Percentiles rank a stretch among this genome's conserved stretches.
Conservation (phyloP, 768 basidiomycete genomes). For the Trametes punicea region DNA sequence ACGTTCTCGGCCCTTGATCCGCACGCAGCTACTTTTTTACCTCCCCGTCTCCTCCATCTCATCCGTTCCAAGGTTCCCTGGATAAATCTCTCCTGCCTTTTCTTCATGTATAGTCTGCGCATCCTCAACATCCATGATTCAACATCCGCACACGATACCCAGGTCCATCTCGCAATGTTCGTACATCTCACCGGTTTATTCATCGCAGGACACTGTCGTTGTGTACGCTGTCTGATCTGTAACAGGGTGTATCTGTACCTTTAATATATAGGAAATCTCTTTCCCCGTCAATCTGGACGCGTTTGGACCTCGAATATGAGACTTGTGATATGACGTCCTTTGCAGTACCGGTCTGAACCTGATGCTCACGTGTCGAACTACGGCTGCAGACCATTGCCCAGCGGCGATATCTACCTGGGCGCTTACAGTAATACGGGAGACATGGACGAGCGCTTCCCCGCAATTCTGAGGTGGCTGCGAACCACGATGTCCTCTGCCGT, state of each 20-base stretch:
- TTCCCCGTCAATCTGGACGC: neutral
- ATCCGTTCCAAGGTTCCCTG: neutral
- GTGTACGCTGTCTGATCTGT: constrained; percentile 11
- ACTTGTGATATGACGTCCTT: no score
- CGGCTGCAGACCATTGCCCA: no score
- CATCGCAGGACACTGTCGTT: constrained; percentile 13
- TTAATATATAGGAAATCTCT: neutral
- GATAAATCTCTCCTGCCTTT: neutral
- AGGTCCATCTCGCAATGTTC: neutral
- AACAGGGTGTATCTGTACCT: constrained; percentile 10
- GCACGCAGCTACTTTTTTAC: neutral
- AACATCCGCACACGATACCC: neutral
- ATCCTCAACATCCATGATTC: neutral
- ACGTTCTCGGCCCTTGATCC: neutral
- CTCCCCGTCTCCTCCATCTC: neutral
- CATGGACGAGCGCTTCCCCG: no score
- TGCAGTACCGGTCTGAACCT: no score
- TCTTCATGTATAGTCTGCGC: neutral
- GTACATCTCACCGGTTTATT: neutral
- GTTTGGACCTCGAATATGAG: no score
- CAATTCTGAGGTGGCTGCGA: constrained; percentile 5
- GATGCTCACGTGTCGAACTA: no score
- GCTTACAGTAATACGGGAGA: no score
- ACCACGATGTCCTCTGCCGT: constrained; percentile 21
- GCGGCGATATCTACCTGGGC: no score